Evolutionary conservation across 257 asterid species (phyloP).

Genomic region (Parsonsia alboflavescens): DNA sequence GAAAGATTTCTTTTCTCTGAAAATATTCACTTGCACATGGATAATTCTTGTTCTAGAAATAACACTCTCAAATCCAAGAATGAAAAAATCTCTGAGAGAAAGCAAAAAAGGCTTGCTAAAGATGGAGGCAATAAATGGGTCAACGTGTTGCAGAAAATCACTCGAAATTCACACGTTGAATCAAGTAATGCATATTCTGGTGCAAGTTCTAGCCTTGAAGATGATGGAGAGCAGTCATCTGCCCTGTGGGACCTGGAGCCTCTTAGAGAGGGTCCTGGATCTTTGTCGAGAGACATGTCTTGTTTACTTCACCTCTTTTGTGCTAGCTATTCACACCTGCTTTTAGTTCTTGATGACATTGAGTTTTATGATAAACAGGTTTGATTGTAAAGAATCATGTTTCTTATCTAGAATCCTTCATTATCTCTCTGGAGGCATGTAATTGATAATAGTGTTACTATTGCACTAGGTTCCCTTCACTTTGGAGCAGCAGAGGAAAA

Average conservation of each 20-base stretch:
- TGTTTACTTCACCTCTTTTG: constrained; percentile 85
- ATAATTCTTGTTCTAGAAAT: constrained; percentile 24
- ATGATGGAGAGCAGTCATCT: constrained; percentile 42
- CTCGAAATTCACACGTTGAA: constrained; percentile 54
- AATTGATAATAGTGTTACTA: constrained; percentile 1
- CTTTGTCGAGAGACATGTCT: constrained; percentile 58
- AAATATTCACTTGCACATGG: constrained; percentile 26
- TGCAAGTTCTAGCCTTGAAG: constrained; percentile 30
- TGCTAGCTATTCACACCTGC: constrained; percentile 79
- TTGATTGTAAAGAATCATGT: constrained; percentile 10
- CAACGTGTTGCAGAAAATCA: constrained; percentile 60
- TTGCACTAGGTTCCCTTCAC: constrained; percentile 68
- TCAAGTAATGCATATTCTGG: constrained; percentile 28
- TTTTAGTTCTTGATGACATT: constrained; percentile 84
- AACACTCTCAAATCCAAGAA: constrained; percentile 30
- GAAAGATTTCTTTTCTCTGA: constrained; percentile 53
- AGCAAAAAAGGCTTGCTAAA: constrained; percentile 45
- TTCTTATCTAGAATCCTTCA: constrained; percentile 2
- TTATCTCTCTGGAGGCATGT: neutral
- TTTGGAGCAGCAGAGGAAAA: constrained; percentile 78
- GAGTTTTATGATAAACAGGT: constrained; percentile 98
- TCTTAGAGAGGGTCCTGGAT: constrained; percentile 74
- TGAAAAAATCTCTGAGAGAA: constrained; percentile 43
- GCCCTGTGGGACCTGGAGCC: constrained; percentile 71
- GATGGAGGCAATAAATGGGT: constrained; percentile 74